A percentile compares a stretch with the other conserved stretches of the same genome.
phyloP scores from a whole-genome alignment of 257 asterid species.

The Voacanga thouarsii region DNA sequence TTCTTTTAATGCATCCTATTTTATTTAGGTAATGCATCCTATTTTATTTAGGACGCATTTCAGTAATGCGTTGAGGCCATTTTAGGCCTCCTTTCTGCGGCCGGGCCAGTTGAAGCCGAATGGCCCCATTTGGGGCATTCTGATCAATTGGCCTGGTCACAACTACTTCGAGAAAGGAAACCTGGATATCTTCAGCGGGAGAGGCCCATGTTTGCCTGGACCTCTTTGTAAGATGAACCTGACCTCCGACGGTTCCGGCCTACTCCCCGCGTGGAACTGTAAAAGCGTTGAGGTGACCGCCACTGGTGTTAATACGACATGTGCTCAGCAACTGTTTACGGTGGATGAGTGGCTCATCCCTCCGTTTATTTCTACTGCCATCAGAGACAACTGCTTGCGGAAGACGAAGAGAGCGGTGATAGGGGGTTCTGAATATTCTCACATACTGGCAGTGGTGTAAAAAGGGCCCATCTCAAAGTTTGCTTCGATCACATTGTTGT shows the following conservation, averaged over 20 bases:
- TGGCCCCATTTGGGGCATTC: no score
- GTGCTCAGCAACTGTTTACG: constrained; percentile 39
- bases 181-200: constrained; percentile 67
- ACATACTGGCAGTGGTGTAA: constrained; percentile 17
- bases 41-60: no score
- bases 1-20: no score
- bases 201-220: constrained; percentile 58
- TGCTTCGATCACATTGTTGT: neutral
- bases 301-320: constrained; percentile 46
- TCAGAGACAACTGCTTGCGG: constrained; percentile 43
- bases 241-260: constrained; percentile 68
- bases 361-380: constrained; percentile 53
- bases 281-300: constrained; percentile 58
- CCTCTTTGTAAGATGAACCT: constrained; percentile 57
- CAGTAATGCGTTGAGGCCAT: no score
- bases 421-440: constrained; percentile 9
- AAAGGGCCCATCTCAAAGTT: neutral
- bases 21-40: no score
- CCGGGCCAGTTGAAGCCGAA: no score
- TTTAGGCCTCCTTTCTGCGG: no score
- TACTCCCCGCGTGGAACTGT: constrained; percentile 67
- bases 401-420: neutral
- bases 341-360: constrained; percentile 71
- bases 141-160: constrained; percentile 43
- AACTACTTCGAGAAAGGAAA: constrained; percentile 71